These are phyloP conservation scores for Cercospora sesami DNA, from an alignment of 2,329 filamentous ascomycete genomes.

Conservation along the genomic window DNA sequence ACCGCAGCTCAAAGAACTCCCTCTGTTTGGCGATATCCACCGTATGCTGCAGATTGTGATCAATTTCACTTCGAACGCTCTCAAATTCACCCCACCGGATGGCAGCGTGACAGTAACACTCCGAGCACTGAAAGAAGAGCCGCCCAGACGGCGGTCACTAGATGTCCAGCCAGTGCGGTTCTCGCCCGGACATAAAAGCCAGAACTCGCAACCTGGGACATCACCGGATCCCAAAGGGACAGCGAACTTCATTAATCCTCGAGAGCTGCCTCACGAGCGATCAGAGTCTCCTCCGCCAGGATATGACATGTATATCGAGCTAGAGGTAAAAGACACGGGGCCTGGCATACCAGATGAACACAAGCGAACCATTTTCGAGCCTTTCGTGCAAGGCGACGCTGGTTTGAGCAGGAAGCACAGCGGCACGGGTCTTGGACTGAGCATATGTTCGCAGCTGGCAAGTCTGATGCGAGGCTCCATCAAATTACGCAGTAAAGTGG, in stretches of 20 bases:
- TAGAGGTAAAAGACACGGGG: slow-evolving; percentile 84
- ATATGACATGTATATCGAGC: slow-evolving; percentile 72
- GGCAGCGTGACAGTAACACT: slow-evolving; percentile 77
- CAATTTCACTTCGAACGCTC: slow-evolving; percentile 85
- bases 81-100: slow-evolving; percentile 82
- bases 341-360: slow-evolving; percentile 78
- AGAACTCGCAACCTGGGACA: neutral
- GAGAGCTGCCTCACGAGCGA: slow-evolving; percentile 17
- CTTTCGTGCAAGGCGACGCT: slow-evolving; percentile 87
- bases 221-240: slow-evolving; percentile 15
- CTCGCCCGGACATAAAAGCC: neutral
- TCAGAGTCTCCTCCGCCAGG: slow-evolving; percentile 53
- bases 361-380: slow-evolving; percentile 83
- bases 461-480: slow-evolving; percentile 80
- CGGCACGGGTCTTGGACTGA: slow-evolving; percentile 82
- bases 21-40: slow-evolving; percentile 86
- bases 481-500: slow-evolving; percentile 67
- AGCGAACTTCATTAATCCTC: slow-evolving; percentile 26
- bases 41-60: slow-evolving; percentile 87
- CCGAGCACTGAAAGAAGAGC: slow-evolving; percentile 64
- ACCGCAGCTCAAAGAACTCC: slow-evolving; percentile 73
- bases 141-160: slow-evolving; percentile 12
- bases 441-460: slow-evolving; percentile 84
- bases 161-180: neutral
- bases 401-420: slow-evolving; percentile 90